These are phyloP conservation scores for Thermomyces lanuginosus DNA, from an alignment of 2,329 filamentous ascomycete genomes.

Conservation along the genomic window DNA sequence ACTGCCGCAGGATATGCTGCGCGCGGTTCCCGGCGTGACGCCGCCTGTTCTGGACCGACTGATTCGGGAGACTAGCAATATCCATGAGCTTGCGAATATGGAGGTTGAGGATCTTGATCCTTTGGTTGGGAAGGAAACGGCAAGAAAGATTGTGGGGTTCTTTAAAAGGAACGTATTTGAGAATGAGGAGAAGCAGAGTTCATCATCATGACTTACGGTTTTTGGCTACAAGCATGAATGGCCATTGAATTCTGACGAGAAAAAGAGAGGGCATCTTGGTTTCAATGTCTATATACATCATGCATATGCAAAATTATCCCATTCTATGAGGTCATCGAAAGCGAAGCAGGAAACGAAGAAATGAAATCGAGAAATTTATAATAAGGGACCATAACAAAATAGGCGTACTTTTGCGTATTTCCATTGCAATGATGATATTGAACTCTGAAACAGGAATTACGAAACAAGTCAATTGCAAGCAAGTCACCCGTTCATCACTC, in stretches of 20 bases:
- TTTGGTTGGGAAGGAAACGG: slow-evolving; percentile 62
- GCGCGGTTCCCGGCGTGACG: slow-evolving; percentile 67
- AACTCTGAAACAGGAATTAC: too few species aligned
- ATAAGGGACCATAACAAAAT: too few species aligned
- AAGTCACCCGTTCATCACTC: too few species aligned
- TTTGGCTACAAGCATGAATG: not conserved
- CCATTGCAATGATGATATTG: too few species aligned
- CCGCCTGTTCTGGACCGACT: slow-evolving; percentile 60
- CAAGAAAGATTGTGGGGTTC: slow-evolving; percentile 60
- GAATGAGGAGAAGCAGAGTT: slow-evolving; percentile 9
- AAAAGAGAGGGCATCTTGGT: too few species aligned
- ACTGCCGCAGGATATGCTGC: slow-evolving; percentile 79
- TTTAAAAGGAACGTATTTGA: slow-evolving; percentile 53
- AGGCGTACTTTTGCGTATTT: too few species aligned
- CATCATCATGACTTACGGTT: not conserved
- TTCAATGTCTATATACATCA: too few species aligned
- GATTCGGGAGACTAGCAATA: slow-evolving; percentile 54
- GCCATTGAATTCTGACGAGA: not conserved
- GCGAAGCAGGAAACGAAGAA: too few species aligned
- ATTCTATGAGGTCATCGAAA: too few species aligned
- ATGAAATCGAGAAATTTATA: too few species aligned
- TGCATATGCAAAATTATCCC: too few species aligned
- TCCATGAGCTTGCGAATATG: slow-evolving; percentile 78
- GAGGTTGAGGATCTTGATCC: slow-evolving; percentile 52
- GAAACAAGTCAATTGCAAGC: too few species aligned